Evolutionary conservation across 2,329 filamentous ascomycete species (phyloP), one percentile per base, ranked within the genome.

Genomic region (Aspergillus brunneoviolaceus): DNA sequence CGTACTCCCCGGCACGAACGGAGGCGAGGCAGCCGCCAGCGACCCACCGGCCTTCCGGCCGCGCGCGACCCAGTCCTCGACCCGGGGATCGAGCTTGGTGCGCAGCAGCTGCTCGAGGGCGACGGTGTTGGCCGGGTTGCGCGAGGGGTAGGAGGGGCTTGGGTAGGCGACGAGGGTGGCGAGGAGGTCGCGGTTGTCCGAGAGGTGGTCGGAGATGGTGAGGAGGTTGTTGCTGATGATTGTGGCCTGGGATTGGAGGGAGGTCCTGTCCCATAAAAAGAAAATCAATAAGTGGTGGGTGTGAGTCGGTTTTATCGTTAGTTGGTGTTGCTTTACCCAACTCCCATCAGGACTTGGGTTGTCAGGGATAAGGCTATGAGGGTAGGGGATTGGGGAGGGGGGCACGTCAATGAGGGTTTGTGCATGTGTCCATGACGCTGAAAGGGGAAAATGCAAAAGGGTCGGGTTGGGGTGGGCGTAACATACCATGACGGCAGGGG

Each of bases 1-100:
- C 2, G 51, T 48, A 16, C 33, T 61, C 11, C 60, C 63, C 39
- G 50, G 16, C 27, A 7, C 27, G 27, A 29, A 29, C 27, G 27
- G 27, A 7, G 27, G 27, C 27, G 27, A 9, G 27, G 27, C 27
- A 2, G 27, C 9, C 27, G 27, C 27, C 7, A 29, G 7, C 27
- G 27, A 29, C 27, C 12, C 47, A 14, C 56, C 61, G 60, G 35
- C 51, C 58, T 52, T 55, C 63, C 85, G 83, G 1, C 87, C 89
- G 55, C 86, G 79, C 23, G 86, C 84, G 27, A 94, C 87, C 77
- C 89, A 88, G 59, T 87, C 86, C 71, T 93, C 90, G 19, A 92
- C 87, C 25, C 85, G 82, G 0, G 91, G 90, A 66, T 95, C 91
- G 52, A 92, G 83, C 73, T 95, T 95, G 77, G 95, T 96, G 45